Percentiles rank a stretch among this genome's conserved stretches.
Conservation (phyloP, 1,284 basidiomycete genomes). For the Sporisorium scitamineum region DNA sequence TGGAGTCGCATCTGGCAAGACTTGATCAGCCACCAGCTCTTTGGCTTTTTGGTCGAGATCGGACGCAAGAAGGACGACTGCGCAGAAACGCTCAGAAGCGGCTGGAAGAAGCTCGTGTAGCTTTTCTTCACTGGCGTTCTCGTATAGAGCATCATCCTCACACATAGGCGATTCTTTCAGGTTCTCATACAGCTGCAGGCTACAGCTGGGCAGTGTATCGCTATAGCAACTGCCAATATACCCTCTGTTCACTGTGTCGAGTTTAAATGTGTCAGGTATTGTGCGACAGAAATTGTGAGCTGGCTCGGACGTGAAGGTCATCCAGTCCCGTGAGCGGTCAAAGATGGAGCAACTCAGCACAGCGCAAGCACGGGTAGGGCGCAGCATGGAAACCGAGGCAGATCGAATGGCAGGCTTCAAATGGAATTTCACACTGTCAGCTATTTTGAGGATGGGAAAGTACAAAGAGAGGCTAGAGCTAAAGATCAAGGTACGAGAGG, state of each 20-base stretch:
- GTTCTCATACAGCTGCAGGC: neutral
- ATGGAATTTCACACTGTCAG: neutral
- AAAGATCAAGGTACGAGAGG: conserved; percentile 3
- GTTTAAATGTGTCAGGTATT: neutral
- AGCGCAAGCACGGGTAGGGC: neutral
- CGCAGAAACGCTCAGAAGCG: conserved; percentile 20
- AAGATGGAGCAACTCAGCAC: neutral
- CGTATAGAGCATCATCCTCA: no score
- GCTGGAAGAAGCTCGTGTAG: conserved; percentile 22
- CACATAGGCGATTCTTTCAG: neutral
- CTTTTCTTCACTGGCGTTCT: neutral
- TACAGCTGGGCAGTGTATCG: neutral
- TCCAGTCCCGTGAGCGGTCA: no score
- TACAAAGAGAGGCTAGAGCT: neutral
- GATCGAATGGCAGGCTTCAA: no score
- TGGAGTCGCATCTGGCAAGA: conserved; percentile 58
- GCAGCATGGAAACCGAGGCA: neutral
- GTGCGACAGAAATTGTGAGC: no score
- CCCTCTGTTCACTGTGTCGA: neutral
- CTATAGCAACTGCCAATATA: conserved; percentile 1
- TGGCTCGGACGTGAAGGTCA: no score
- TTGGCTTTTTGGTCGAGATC: conserved; percentile 46
- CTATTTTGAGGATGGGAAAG: neutral
- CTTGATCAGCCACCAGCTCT: conserved; percentile 49
- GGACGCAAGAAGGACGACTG: conserved; percentile 44